Conservation (phyloP, 768 basidiomycete genomes). For the Russula sp. region DNA sequence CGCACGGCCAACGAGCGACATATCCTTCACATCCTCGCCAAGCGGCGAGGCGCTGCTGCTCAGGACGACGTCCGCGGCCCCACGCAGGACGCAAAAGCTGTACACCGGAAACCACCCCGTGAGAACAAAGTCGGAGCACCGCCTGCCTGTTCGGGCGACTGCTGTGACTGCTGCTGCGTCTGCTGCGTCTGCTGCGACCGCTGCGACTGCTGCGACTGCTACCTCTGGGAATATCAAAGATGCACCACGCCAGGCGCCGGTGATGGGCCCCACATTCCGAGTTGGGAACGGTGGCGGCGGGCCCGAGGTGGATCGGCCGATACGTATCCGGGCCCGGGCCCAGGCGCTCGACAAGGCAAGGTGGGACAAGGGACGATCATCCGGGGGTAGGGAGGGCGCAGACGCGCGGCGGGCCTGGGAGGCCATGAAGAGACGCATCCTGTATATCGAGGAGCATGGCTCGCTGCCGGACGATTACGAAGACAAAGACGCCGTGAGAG, state of each 20-base stretch:
- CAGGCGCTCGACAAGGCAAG: background rate
- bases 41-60: background rate
- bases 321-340: background rate
- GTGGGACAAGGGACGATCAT: background rate
- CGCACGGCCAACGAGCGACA: background rate
- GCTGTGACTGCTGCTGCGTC: too few relatives aligned
- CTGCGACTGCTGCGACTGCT: too few relatives aligned
- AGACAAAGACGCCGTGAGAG: background rate
- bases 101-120: background rate
- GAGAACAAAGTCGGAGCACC: background rate
- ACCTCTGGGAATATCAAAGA: background rate
- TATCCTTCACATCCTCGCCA: background rate
- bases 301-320: background rate
- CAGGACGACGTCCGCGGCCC: background rate
- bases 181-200: too few relatives aligned
- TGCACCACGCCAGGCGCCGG: background rate
- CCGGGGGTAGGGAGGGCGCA: background rate
- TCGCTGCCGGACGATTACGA: background rate
- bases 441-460: constrained; percentile 18
- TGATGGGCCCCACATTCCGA: constrained; percentile 3
- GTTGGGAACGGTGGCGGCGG: background rate
- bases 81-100: background rate
- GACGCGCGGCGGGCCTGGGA: constrained; percentile 12
- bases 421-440: constrained; percentile 8
- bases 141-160: too few relatives aligned